Evolutionary conservation across 805 yeast genomes (phyloP).

Genomic region (Starmerella vitae): DNA sequence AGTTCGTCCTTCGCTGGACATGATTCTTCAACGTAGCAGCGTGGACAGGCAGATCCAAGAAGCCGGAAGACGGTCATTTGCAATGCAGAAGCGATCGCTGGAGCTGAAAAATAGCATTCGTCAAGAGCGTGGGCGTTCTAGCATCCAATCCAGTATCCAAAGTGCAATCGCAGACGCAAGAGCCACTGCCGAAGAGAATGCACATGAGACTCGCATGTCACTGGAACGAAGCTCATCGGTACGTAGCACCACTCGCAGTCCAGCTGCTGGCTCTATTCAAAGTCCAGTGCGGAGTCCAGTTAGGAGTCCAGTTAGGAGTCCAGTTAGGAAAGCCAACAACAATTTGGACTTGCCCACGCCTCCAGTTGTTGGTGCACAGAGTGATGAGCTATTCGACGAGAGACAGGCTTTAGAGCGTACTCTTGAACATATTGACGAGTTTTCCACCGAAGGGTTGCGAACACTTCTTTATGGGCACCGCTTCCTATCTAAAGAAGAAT

Average conservation of each 20-base stretch:
- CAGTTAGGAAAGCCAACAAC: background rate
- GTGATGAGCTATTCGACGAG: slow-evolving; percentile 40
- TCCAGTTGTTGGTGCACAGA: background rate
- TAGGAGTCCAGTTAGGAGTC: background rate
- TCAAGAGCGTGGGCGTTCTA: too few relatives aligned
- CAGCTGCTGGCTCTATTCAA: background rate
- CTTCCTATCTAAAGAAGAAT: slow-evolving; percentile 49
- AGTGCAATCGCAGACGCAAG: slow-evolving; percentile 7
- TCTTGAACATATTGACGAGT: slow-evolving; percentile 80
- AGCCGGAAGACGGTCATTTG: slow-evolving; percentile 19
- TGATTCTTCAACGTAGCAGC: slow-evolving; percentile 15
- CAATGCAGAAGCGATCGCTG: slow-evolving; percentile 2
- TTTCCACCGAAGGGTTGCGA: slow-evolving; percentile 87
- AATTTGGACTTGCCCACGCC: background rate
- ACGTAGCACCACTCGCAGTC: slow-evolving; percentile 26
- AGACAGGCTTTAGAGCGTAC: slow-evolving; percentile 71
- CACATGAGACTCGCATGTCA: slow-evolving; percentile 3
- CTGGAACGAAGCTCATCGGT: slow-evolving; percentile 2
- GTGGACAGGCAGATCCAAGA: slow-evolving; percentile 19
- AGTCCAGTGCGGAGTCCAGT: background rate
- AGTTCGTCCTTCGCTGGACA: slow-evolving; percentile 12
- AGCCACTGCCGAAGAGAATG: slow-evolving; percentile 6
- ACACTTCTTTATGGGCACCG: slow-evolving; percentile 73
- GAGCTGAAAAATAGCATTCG: background rate
- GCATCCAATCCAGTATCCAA: slow-evolving; percentile 3